Percentiles rank a stretch among this genome's conserved stretches.
These are phyloP conservation scores for Colletotrichum paranaense DNA, from an alignment of 2,329 filamentous ascomycete species.

Conservation along the genomic window DNA sequence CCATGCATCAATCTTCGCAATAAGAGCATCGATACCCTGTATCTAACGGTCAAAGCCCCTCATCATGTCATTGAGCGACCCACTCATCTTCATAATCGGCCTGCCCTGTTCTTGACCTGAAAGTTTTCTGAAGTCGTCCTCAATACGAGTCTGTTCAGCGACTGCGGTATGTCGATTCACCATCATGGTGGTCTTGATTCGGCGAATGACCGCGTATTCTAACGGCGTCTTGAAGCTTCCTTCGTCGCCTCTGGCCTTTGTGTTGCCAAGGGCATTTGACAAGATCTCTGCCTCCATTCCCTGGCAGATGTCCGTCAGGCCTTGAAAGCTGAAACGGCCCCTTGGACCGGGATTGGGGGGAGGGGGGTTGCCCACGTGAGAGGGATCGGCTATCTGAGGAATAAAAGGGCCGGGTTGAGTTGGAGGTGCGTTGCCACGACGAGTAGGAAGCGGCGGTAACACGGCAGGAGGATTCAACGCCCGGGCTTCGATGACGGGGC, in stretches of 20 bases:
- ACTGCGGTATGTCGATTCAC: no score
- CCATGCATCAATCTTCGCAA: not conserved
- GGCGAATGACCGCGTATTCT: not conserved
- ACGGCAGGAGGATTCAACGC: no score
- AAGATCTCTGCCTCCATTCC: not conserved
- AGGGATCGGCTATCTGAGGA: no score
- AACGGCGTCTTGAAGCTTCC: not conserved
- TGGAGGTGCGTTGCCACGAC: no score
- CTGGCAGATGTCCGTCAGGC: not conserved
- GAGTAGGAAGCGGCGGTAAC: no score
- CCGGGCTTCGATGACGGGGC: no score
- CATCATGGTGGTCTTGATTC: not conserved
- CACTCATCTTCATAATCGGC: not conserved
- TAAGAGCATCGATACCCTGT: not conserved
- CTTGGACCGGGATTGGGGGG: no score
- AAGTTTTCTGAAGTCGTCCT: not conserved
- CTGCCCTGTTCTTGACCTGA: not conserved
- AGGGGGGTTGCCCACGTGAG: no score
- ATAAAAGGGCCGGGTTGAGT: no score
- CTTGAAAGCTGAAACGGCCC: not conserved
- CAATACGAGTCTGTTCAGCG: not conserved
- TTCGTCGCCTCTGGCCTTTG: not conserved
- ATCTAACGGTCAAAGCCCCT: not conserved
- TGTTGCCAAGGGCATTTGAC: not conserved
- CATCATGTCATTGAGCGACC: not conserved